Conservation (phyloP, 495 filamentous ascomycete species). For the Aspergillus wentii region DNA sequence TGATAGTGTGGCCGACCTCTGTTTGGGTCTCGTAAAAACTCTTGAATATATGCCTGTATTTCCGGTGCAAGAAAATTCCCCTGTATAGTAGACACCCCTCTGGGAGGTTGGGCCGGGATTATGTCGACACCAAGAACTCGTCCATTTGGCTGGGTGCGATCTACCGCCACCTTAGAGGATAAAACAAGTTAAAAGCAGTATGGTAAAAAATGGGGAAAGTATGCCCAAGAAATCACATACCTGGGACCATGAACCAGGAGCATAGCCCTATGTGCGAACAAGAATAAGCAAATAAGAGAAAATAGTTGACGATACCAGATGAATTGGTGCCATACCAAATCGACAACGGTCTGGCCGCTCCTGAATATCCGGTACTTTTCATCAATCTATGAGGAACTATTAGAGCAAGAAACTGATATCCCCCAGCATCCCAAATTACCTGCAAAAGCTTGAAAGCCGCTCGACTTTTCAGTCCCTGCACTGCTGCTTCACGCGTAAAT, state of each 20-base stretch:
- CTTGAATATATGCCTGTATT: slow-evolving; percentile 69
- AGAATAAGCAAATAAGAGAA: slow-evolving; percentile 4
- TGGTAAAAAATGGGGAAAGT: too few relatives aligned
- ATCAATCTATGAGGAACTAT: slow-evolving; percentile 69
- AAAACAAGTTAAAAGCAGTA: too few relatives aligned
- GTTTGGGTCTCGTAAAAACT: slow-evolving; percentile 63
- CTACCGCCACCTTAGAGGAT: slow-evolving; percentile 72
- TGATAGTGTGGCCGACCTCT: slow-evolving; percentile 46
- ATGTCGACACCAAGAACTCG: slow-evolving; percentile 87
- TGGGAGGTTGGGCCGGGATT: slow-evolving; percentile 84
- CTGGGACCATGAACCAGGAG: slow-evolving; percentile 93
- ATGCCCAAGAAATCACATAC: slow-evolving; percentile 30
- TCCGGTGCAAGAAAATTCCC: slow-evolving; percentile 75
- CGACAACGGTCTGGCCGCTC: slow-evolving; percentile 77
- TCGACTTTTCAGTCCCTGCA: slow-evolving; percentile 75
- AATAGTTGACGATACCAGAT: too few relatives aligned
- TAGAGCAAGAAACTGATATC: too few relatives aligned
- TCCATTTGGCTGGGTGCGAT: slow-evolving; percentile 68
- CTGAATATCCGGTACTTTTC: slow-evolving; percentile 73
- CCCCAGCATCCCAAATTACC: too few relatives aligned
- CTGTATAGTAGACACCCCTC: slow-evolving; percentile 86
- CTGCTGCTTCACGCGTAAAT: slow-evolving; percentile 65
- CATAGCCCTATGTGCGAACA: slow-evolving; percentile 65
- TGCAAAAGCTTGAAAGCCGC: slow-evolving; percentile 91
- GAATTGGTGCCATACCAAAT: slow-evolving; percentile 57